Percentiles rank a stretch among this genome's conserved stretches.
Conservation (phyloP, 768 basidiomycete species). For the Phaeolepiota aurea region DNA sequence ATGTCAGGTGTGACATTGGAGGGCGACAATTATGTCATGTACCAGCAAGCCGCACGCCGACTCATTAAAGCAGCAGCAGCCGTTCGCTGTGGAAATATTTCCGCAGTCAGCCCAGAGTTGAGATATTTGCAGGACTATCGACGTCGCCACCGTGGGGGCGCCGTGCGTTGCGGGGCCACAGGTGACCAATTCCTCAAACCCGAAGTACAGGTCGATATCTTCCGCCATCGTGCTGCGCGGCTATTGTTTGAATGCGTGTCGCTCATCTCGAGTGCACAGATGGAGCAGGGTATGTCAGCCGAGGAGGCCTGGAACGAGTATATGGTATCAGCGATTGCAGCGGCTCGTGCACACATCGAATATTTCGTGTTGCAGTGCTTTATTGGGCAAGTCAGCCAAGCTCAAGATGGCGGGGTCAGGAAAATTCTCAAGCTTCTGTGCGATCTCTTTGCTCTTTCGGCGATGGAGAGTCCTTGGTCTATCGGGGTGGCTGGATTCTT, state of each 20-base stretch:
- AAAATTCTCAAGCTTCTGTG: constrained; percentile 11
- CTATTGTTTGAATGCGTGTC: constrained; percentile 10
- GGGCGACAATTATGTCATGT: constrained; percentile 20
- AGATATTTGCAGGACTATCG: constrained; percentile 3
- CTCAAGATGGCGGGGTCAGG: constrained; percentile 5
- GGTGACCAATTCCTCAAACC: constrained; percentile 10
- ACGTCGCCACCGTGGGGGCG: neutral
- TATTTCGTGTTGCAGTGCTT: constrained; percentile 13
- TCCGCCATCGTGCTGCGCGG: constrained; percentile 14
- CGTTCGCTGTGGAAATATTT: neutral
- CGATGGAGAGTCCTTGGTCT: constrained; percentile 13
- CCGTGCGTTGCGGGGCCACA: neutral
- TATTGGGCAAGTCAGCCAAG: constrained; percentile 6
- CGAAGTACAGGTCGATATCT: constrained; percentile 9
- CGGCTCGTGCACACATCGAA: constrained; percentile 16
- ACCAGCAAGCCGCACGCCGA: constrained; percentile 17
- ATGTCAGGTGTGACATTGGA: constrained; percentile 13
- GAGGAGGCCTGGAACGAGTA: constrained; percentile 16
- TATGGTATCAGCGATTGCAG: constrained; percentile 14
- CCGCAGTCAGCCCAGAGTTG: constrained; percentile 4
- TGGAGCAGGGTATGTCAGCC: constrained; percentile 3
- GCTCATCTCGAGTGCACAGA: constrained; percentile 6
- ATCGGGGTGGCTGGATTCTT: constrained; percentile 13
- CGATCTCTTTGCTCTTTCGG: constrained; percentile 14
- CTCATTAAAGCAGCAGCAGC: constrained; percentile 12